Evolutionary conservation across 2,329 filamentous ascomycete species (phyloP).

Genomic region (Pseudogymnoascus sp.): DNA sequence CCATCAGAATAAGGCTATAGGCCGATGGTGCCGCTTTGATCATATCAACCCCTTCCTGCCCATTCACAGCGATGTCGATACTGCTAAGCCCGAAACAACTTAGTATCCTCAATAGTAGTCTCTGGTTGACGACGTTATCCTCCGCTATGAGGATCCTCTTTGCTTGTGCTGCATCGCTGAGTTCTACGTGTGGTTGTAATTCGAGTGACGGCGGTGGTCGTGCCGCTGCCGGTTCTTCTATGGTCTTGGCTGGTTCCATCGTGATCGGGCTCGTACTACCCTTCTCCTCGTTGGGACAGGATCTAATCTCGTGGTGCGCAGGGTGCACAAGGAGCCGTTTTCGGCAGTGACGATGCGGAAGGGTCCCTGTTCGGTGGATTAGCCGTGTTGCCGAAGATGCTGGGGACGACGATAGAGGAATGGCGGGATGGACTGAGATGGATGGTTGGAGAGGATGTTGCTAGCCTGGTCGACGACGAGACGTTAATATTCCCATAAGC

Average conservation of each 20-base stretch:
- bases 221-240: neutral
- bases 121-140: conserved; percentile 37
- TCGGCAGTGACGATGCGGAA: conserved; percentile 38
- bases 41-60: conserved; percentile 34
- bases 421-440: neutral
- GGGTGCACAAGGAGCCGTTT: conserved; percentile 34
- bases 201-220: conserved; percentile 16
- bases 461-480: neutral
- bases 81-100: conserved; percentile 32
- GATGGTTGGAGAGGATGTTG: neutral
- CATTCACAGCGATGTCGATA: conserved; percentile 35
- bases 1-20: conserved; percentile 46
- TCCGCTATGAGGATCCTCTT: conserved; percentile 35
- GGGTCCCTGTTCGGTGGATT: conserved; percentile 50
- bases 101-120: conserved; percentile 31
- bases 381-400: conserved; percentile 46
- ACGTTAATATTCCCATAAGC: no score
- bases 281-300: no score
- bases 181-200: conserved; percentile 21
- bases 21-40: conserved; percentile 33
- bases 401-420: neutral
- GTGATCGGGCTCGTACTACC: conserved; percentile 39
- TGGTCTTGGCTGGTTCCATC: conserved; percentile 32
- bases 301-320: conserved; percentile 31
- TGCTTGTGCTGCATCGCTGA: conserved; percentile 30